phyloP scores from a whole-genome alignment of 2,329 filamentous ascomycete genomes.

The Arachnomyces sp. region DNA sequence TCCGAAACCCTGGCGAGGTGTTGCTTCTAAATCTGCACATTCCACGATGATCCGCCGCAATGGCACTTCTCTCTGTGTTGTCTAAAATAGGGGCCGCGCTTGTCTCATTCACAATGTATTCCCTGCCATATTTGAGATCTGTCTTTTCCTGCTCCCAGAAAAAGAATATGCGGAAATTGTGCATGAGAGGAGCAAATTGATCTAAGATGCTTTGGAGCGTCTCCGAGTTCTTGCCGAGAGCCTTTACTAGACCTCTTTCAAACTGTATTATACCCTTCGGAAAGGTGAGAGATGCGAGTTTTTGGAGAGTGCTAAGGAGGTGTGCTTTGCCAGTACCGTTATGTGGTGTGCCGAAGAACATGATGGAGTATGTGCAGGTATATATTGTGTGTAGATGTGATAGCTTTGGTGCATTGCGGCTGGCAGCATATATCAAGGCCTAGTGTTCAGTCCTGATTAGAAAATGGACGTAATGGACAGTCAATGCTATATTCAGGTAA shows the following conservation, averaged over 20 bases:
- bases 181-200: slow-evolving; percentile 31
- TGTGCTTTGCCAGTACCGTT: slow-evolving; percentile 28
- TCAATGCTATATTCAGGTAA: not conserved
- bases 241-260: slow-evolving; percentile 45
- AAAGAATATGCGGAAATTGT: slow-evolving; percentile 30
- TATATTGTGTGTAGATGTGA: slow-evolving; percentile 30
- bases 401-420: slow-evolving; percentile 17
- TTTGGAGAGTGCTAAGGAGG: slow-evolving; percentile 17
- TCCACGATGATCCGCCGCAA: slow-evolving; percentile 23
- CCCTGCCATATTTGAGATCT: slow-evolving; percentile 24
- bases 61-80: slow-evolving; percentile 28
- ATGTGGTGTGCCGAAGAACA: slow-evolving; percentile 34
- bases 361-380: slow-evolving; percentile 28
- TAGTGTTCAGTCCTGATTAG: slow-evolving; percentile 8
- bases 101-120: slow-evolving; percentile 25
- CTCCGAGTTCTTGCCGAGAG: slow-evolving; percentile 42
- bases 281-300: slow-evolving; percentile 20
- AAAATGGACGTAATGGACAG: not conserved
- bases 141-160: slow-evolving; percentile 36
- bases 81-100: slow-evolving; percentile 28
- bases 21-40: slow-evolving; percentile 25
- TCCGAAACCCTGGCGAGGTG: slow-evolving; percentile 19
- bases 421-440: slow-evolving; percentile 30
- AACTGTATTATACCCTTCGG: slow-evolving; percentile 20
- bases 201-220: slow-evolving; percentile 33